Conservation (phyloP, 208 protist species). For the Acanthamoeba healyi region DNA sequence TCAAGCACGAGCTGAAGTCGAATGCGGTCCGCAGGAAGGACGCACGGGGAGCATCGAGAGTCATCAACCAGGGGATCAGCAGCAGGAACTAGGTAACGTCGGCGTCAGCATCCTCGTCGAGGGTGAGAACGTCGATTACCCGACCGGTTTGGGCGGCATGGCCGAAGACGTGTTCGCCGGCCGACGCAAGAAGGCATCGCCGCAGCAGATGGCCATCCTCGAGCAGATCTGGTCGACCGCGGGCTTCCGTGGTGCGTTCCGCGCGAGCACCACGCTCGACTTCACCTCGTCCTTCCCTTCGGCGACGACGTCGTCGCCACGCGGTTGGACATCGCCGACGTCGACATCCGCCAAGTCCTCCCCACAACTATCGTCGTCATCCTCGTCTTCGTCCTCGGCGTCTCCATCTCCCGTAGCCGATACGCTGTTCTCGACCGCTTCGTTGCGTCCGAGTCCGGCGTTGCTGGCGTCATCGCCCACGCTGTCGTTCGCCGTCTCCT, state of each 20-base stretch:
- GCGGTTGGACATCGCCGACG: too few species aligned
- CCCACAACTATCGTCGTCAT: too few species aligned
- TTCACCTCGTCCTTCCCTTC: conserved; percentile 49
- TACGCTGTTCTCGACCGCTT: not conserved
- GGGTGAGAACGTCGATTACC: not conserved
- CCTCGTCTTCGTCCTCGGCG: not conserved
- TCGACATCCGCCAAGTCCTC: too few species aligned
- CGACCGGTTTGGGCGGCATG: not conserved
- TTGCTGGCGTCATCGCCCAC: not conserved
- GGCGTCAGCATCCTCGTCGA: not conserved
- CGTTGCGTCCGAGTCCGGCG: not conserved
- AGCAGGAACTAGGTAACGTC: not conserved
- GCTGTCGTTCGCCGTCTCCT: conserved; percentile 19
- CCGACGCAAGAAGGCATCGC: conserved; percentile 30
- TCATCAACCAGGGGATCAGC: not conserved
- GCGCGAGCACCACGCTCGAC: conserved; percentile 10
- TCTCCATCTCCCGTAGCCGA: not conserved
- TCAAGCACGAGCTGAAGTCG: not conserved
- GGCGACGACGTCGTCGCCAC: not conserved
- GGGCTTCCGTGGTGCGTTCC: not conserved
- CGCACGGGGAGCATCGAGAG: conserved; percentile 35
- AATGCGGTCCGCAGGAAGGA: not conserved
- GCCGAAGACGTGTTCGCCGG: conserved; percentile 6
- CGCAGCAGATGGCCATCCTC: conserved; percentile 58
- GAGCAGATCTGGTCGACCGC: conserved; percentile 48